Conservation (phyloP, 2,329 filamentous ascomycete species). For the Arthrinium puccinioides region DNA sequence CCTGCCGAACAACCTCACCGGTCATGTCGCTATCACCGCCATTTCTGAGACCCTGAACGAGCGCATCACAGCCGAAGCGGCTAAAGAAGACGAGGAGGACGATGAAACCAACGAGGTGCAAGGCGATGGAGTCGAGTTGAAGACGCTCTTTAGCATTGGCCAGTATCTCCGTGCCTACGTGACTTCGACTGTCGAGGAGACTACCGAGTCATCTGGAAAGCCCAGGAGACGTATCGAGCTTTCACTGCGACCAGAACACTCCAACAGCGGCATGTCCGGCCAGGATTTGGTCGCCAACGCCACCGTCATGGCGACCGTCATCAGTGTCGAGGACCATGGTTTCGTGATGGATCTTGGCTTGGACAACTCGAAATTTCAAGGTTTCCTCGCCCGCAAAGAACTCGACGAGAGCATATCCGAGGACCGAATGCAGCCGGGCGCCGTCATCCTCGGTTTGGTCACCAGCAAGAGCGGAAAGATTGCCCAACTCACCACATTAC, state of each 20-base stretch:
- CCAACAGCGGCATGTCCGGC: slow-evolving; percentile 68
- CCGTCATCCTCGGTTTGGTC: slow-evolving; percentile 78
- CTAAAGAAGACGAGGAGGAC: slow-evolving; percentile 47
- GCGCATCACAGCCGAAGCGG: slow-evolving; percentile 63
- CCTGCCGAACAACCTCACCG: slow-evolving; percentile 86
- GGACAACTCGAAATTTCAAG: slow-evolving; percentile 58
- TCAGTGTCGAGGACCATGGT: slow-evolving; percentile 93
- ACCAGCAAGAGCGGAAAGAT: slow-evolving; percentile 73
- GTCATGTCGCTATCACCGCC: slow-evolving; percentile 86
- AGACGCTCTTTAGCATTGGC: slow-evolving; percentile 69
- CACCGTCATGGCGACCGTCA: slow-evolving; percentile 79
- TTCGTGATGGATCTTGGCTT: slow-evolving; percentile 88
- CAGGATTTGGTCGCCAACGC: slow-evolving; percentile 68
- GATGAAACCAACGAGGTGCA: slow-evolving; percentile 41
- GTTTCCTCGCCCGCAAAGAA: slow-evolving; percentile 82
- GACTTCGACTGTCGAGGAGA: slow-evolving; percentile 65
- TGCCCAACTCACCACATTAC: slow-evolving; percentile 74
- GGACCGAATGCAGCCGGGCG: slow-evolving; percentile 68
- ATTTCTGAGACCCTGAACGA: slow-evolving; percentile 74
- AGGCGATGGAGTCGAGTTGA: slow-evolving; percentile 60
- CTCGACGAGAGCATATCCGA: slow-evolving; percentile 60
- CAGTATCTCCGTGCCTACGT: slow-evolving; percentile 87
- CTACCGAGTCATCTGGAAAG: slow-evolving; percentile 45
- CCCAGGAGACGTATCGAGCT: slow-evolving; percentile 79
- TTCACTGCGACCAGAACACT: slow-evolving; percentile 69